Base-by-base conservation (phyloP, 352 stramenopile species). In the Globisporangium solare region DNA sequence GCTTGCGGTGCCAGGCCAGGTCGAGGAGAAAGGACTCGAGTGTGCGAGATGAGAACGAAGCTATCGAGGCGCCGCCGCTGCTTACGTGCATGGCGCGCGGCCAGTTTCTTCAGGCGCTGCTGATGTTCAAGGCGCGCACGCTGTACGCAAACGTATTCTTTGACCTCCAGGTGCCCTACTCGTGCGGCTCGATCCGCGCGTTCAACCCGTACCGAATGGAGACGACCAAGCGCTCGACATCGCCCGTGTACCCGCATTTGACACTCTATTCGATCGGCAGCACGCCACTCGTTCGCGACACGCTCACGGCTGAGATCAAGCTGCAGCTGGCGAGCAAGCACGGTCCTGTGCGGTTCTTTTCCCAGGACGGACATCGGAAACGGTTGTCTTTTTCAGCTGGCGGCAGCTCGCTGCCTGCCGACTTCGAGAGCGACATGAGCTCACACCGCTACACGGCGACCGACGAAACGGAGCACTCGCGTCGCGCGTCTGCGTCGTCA, bases 111-210 rank as follows among this genome's bases (percentile, higher is more conserved):
- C 77, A 88, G 41, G 83, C 81, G 41, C 65, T 92, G 43, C 68
- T 79, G 40, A 56, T 85, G 55, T 94, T 94, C 59, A 74, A 79
- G 62, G 71, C 55, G 7, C 75, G 83, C 2, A 76, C 79, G 8
- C 43, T 92, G 58, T 94, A 94, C 61, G 72, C 79, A 11, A 94
- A 79, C 37, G 71, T 94, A 20, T 94, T 91, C 61, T 88, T 84
- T 47, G 83, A 94, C 53, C 58, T 92, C 43, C 77, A 90, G 45
- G 83, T 91, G 31, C 79, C 83, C n/a, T 94, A 88, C 67, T 83
- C 81, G 32, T 86, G 77, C 47, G 82, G 73, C 0, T 68, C 81
- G 6, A 77, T 94, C 40, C 81, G 83, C 12, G 74, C 79, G n/a
- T 94, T 78, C 60, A 94, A 94, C 47, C 83, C 83, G 54, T 94